Evolutionary conservation across 176 grass and related monocot genomes (phyloP), one percentile per base, ranked within the genome.

Genomic region (Alloteropsis semialata): DNA sequence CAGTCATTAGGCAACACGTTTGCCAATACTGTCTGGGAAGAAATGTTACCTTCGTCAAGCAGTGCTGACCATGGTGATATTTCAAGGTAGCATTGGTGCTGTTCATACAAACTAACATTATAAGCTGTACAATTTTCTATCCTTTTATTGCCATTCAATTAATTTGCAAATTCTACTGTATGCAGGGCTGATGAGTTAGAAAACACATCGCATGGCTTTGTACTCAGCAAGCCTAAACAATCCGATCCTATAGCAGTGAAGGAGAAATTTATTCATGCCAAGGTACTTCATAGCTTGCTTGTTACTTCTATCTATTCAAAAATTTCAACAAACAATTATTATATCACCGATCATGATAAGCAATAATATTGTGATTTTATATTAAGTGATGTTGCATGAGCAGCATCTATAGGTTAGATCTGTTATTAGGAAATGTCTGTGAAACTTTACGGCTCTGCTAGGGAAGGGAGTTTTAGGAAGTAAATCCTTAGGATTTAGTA

Each of bases 211-310:
- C 75, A 78, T 49, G 70, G 73, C 51, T 69, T 90, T 45, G 44
- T 14, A 76, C 69, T 85, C 62, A 85, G 66, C 74, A 99, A 96
- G 78, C 97, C 97, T 63, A 99, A 85, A 69, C 87, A 92, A 63
- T 92, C 87, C 0, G 97, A 99, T 89, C 85, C 89, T 76, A 99
- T 99, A 65, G 82, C 97, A 67, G 69, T 92, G 15, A 99, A 99
- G 81, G 97, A 99, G 84, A 99, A 96, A 85, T 99, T 96, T 85
- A 99, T 99, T 92, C 97, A 99, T 79, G 91, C 92, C 65, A 99
- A 99, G 93, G 97, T 99, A 91, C 54, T 58, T 38, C 21, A 25
- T 88, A 45, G 12, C 78, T 72, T 51, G 2, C 60, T 25, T 38
- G 27, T 48, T 55, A 18, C 32, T 84, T 77, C 57, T 72, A 30